phyloP scores from a whole-genome alignment of 2,329 filamentous ascomycete species.

The Aspergillus aculeatus region DNA sequence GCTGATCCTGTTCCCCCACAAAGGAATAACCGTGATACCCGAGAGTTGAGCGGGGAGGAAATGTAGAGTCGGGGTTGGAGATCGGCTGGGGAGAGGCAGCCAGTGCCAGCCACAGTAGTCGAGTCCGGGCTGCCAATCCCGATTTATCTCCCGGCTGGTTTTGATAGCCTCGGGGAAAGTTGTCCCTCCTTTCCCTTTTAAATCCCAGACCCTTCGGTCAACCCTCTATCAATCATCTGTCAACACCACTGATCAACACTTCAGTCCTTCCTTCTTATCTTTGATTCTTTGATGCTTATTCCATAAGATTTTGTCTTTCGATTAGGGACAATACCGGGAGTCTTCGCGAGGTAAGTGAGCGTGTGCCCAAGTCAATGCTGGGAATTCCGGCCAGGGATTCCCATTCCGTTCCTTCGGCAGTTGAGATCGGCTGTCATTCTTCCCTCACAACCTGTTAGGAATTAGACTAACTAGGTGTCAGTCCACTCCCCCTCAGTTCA shows the following conservation, averaged over 20 bases:
- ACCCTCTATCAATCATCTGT: background rate
- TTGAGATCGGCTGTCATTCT: background rate
- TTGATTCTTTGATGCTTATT: background rate
- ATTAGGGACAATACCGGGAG: background rate
- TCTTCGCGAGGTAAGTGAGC: background rate
- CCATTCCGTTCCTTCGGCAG: background rate
- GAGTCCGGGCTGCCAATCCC: conserved; percentile 21
- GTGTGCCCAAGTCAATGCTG: background rate
- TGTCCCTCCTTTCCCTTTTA: conserved; percentile 7
- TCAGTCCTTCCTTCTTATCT: background rate
- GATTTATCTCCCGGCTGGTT: conserved; percentile 20
- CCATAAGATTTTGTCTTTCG: background rate
- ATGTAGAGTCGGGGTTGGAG: conserved; percentile 11
- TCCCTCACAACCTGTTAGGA: background rate
- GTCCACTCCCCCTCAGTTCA: too few relatives aligned
- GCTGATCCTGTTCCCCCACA: background rate
- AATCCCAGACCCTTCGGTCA: conserved; percentile 10
- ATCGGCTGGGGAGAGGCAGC: conserved; percentile 17
- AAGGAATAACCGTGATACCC: conserved; percentile 8
- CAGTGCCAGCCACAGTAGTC: background rate
- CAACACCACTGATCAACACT: background rate
- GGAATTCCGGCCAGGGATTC: background rate
- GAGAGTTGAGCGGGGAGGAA: conserved; percentile 9
- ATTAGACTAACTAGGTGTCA: too few relatives aligned
- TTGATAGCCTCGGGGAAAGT: conserved; percentile 25